Percentiles rank a stretch among this genome's conserved stretches.
Evolutionary conservation across 2,329 filamentous ascomycete species (phyloP).

Genomic region (Thelonectria blattea): DNA sequence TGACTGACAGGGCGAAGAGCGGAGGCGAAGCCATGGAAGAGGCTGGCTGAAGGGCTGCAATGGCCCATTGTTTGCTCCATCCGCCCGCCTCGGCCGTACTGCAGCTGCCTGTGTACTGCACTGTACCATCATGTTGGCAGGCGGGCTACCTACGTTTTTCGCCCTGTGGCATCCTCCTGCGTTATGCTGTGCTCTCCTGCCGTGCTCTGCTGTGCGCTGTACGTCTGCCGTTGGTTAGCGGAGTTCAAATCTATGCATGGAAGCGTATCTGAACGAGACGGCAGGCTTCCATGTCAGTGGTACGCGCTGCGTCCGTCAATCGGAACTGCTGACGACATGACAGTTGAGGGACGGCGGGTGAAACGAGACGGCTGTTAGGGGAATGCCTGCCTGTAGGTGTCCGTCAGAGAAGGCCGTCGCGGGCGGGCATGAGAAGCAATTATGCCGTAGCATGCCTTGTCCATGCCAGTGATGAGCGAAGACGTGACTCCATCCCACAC

Average conservation of each 20-base stretch:
- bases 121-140: background rate
- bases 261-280: conserved; percentile 3
- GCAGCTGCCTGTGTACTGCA: background rate
- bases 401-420: background rate
- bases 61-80: background rate
- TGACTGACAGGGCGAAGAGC: background rate
- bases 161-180: conserved; percentile 2
- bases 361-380: conserved; percentile 1
- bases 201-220: conserved; percentile 14
- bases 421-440: background rate
- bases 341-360: background rate
- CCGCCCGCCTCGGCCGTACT: background rate
- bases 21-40: background rate
- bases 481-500: background rate
- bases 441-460: conserved; percentile 8
- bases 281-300: background rate
- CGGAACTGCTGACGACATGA: conserved; percentile 8
- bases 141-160: background rate
- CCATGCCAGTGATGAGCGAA: background rate
- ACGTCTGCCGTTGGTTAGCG: conserved; percentile 3
- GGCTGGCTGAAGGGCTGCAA: background rate
- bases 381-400: background rate
- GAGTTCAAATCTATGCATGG: conserved; percentile 2
- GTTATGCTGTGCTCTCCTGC: background rate
- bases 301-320: conserved; percentile 1